A percentile compares a stretch with the other conserved stretches of the same genome.
Conservation (phyloP, 192 early-diverging fungal genomes). For the Linderina pennispora region DNA sequence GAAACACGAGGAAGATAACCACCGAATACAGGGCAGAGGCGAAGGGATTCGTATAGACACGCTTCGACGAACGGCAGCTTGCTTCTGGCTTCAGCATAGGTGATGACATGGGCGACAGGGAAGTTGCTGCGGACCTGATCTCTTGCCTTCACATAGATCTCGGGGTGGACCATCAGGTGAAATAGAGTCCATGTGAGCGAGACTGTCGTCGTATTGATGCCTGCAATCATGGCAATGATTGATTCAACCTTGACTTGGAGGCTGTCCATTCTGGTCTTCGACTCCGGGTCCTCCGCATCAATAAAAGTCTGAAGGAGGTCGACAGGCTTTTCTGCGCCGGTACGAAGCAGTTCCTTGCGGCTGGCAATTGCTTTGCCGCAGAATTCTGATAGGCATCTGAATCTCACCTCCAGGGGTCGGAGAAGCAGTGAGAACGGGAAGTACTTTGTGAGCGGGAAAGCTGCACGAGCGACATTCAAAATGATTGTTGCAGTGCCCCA, state of each 20-base stretch:
- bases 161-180: slow-evolving; percentile 2
- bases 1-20: neutral
- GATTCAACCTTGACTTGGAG: neutral
- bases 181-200: slow-evolving; percentile 1
- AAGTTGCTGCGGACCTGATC: slow-evolving; percentile 4
- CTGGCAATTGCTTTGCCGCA: neutral
- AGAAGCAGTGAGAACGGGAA: neutral
- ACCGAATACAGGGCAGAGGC: slow-evolving; percentile 1
- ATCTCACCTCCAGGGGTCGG: neutral
- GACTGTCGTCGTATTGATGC: slow-evolving; percentile 10
- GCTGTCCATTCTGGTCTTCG: neutral
- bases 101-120: neutral
- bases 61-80: slow-evolving; percentile 9
- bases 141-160: neutral
- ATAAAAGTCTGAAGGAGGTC: neutral
- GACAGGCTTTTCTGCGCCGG: neutral
- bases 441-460: neutral
- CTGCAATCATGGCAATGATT: slow-evolving; percentile 5
- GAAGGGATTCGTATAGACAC: slow-evolving; percentile 3
- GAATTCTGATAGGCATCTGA: neutral
- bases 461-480: neutral
- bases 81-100: slow-evolving; percentile 2
- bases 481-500: neutral
- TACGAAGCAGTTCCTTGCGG: neutral
- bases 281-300: neutral